Percentiles rank a stretch among this genome's conserved stretches.
Evolutionary conservation across 148 eudicot genomes (phyloP).

Genomic region (Pouteria glomerata): DNA sequence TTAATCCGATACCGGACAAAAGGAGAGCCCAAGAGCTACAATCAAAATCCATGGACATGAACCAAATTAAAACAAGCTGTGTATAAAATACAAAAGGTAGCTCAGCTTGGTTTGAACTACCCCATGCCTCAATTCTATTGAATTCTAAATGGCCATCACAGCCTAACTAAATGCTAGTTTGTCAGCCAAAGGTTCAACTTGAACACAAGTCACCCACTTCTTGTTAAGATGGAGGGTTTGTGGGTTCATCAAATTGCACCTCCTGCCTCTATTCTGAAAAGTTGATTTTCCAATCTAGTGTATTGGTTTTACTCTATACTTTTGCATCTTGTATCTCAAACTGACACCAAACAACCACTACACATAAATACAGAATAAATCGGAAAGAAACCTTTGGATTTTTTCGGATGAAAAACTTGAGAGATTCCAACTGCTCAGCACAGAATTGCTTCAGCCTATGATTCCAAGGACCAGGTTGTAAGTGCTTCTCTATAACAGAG

Average conservation of each 20-base stretch:
- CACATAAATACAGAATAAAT: background rate
- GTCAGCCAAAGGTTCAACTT: background rate
- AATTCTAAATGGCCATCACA: background rate
- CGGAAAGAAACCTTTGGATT: constrained; percentile 55
- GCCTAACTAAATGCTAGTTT: background rate
- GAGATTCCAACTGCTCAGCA: constrained; percentile 55
- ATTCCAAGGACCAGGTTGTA: constrained; percentile 82
- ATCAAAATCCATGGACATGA: background rate
- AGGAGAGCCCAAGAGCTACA: background rate
- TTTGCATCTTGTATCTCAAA: background rate
- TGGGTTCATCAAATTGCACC: background rate
- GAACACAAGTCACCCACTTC: background rate
- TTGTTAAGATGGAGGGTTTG: background rate
- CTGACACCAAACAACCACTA: background rate
- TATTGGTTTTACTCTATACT: background rate
- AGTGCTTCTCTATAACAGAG: constrained; percentile 70
- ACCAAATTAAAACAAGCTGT: background rate
- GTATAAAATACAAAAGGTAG: background rate
- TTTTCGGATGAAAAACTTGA: constrained; percentile 70
- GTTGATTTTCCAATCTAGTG: background rate
- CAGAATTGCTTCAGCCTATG: constrained; percentile 66
- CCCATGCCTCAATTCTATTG: background rate
- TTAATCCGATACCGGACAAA: background rate
- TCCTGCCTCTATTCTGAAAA: background rate
- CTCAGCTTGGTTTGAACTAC: background rate